Base-by-base conservation (phyloP, 73 alveolate genomes). In the Symbiodinium natans region DNA sequence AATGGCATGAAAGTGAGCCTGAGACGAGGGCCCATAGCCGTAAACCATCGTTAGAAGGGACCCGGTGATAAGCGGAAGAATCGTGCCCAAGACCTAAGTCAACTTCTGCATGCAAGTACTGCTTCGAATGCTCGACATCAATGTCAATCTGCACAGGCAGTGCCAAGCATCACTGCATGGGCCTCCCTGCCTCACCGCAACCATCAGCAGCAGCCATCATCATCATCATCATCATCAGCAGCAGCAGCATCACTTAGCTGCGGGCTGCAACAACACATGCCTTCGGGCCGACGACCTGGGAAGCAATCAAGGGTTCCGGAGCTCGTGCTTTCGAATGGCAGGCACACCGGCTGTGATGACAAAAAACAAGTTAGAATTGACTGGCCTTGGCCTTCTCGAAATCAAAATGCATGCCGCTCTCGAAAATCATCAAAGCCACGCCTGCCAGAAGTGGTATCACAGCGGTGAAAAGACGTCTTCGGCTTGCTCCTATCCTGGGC, bases 391-490 rank as follows among this genome's bases (percentile, higher is more conserved):
- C 99, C 71, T 93, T 93, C 54, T 82, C 99, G 42, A 93, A 93
- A 83, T 93, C 99, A 42, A 93, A 93, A 83, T 93, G 99, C 99
- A 93, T 93, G 74, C 99, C 99, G 33, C 93, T 80, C 89, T 93
- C 99, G 33, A 93, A 93, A 41, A 93, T 82, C 99, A 93, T 93
- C 77, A 93, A 39, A 4, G 93, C 93, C 41, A 93, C 99, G 52
- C 98, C 98, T 75, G 90, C 36, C 34, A 7, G 71, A 8, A 13
- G 41, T 42, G 75, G 54, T 3, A 39, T 27, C 77, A 63, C 29
- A 63, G 31, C 40, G 13, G 59, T 46, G 59, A 6, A 46, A 46
- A 46, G 21, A 6, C 13, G 59, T 46, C 59, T 13, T n/a, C n/a
- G n/a, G n/a, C n/a, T n/a, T n/a, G n/a, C n/a, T n/a, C n/a, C n/a